Percentiles rank a stretch among this genome's conserved stretches.
Evolutionary conservation across 495 filamentous ascomycete species (phyloP).

Genomic region (Penicillium egyptiacum): DNA sequence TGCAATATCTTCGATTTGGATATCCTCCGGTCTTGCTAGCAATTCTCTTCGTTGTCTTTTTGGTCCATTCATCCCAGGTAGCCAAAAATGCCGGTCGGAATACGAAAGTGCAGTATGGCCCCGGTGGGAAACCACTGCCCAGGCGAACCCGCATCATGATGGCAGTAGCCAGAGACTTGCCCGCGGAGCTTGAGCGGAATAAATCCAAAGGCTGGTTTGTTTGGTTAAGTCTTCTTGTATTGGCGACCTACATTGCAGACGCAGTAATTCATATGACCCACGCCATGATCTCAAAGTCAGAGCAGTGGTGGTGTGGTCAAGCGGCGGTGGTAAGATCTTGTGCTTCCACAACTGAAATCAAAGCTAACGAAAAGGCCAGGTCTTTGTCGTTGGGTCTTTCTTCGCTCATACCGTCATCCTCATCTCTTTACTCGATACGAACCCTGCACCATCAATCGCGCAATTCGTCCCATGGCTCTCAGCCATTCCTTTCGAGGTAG

Average conservation of each 20-base stretch:
- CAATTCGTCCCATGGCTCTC: constrained; percentile 69
- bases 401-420: constrained; percentile 66
- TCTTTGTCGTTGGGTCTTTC: constrained; percentile 74
- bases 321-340: constrained; percentile 67
- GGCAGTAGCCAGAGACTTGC: neutral
- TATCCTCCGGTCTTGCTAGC: neutral
- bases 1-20: neutral
- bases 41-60: neutral
- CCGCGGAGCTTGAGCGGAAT: neutral
- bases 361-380: constrained; percentile 43
- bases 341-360: neutral
- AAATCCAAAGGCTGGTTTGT: constrained; percentile 59
- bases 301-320: constrained; percentile 86
- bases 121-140: constrained; percentile 11
- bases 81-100: neutral
- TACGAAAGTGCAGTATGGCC: neutral
- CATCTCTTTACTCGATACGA: constrained; percentile 72
- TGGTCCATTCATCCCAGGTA: neutral
- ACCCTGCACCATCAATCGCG: constrained; percentile 64
- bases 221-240: constrained; percentile 62
- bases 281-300: constrained; percentile 58
- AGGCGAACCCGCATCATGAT: constrained; percentile 9
- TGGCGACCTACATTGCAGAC: constrained; percentile 70
- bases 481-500: constrained; percentile 62
- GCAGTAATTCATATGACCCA: constrained; percentile 68